A percentile compares a stretch with the other conserved stretches of the same genome.
Evolutionary conservation across 176 grass and related monocot genomes (phyloP).

Genomic region (Cenchrus fungigraminus): DNA sequence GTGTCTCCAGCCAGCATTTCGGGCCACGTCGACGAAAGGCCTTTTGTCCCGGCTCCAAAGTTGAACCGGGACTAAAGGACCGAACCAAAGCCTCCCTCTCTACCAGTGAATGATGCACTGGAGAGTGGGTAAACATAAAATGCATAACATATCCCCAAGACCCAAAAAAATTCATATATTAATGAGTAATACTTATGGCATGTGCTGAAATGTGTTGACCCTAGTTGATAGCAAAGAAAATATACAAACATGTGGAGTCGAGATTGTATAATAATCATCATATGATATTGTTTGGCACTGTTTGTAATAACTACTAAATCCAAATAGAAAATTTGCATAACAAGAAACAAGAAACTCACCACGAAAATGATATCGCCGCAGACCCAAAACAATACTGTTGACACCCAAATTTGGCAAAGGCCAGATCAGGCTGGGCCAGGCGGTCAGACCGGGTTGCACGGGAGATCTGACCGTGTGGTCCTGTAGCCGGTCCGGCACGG

Average conservation of each 20-base stretch:
- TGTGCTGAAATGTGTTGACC: not conserved
- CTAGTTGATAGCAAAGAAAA: not conserved
- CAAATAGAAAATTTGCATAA: not conserved
- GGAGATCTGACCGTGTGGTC: too few species aligned
- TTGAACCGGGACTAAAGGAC: too few species aligned
- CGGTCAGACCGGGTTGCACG: too few species aligned
- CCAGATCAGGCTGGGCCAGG: too few species aligned
- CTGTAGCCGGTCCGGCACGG: too few species aligned
- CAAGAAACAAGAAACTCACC: slow-evolving; percentile 27
- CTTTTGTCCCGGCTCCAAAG: too few species aligned
- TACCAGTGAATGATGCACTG: not conserved
- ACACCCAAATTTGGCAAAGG: too few species aligned
- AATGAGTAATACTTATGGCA: not conserved
- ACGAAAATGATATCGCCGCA: slow-evolving; percentile 51
- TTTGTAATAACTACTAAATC: slow-evolving; percentile 11
- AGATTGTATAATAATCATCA: not conserved
- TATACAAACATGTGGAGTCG: not conserved
- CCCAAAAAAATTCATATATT: not conserved
- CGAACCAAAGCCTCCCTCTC: too few species aligned
- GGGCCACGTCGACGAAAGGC: too few species aligned
- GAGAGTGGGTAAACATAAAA: not conserved
- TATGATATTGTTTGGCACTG: not conserved
- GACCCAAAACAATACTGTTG: slow-evolving; percentile 42
- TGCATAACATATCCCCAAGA: not conserved
- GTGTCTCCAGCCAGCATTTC: too few species aligned